Evolutionary conservation across 2,329 filamentous ascomycete species (phyloP).

Genomic region (Penicillium sp.): DNA sequence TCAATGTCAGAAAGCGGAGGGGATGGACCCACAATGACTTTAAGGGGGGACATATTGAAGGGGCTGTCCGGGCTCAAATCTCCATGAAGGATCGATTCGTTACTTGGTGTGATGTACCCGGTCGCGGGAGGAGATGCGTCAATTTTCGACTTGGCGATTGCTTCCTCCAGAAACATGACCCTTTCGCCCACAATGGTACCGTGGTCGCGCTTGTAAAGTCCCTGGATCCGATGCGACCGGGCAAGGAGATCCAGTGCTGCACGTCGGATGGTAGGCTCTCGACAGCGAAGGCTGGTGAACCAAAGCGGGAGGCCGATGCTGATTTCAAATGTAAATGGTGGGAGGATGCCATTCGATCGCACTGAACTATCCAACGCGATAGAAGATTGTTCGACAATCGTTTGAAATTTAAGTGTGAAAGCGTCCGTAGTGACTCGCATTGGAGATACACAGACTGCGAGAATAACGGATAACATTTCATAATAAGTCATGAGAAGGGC

Average conservation of each 20-base stretch:
- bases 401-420: constrained; percentile 26
- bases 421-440: constrained; percentile 22
- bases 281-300: constrained; percentile 33
- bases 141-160: constrained; percentile 9
- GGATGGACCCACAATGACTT: neutral
- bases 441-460: constrained; percentile 22
- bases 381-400: constrained; percentile 27
- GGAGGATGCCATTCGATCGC: constrained; percentile 24
- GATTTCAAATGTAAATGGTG: constrained; percentile 35
- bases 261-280: constrained; percentile 32
- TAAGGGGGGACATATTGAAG: neutral
- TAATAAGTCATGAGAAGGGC: constrained; percentile 27
- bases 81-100: neutral
- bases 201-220: constrained; percentile 24
- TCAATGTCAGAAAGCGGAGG: neutral
- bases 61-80: neutral
- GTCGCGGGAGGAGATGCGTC: neutral
- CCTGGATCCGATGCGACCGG: constrained; percentile 27
- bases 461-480: constrained; percentile 24
- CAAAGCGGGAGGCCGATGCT: constrained; percentile 31
- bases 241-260: constrained; percentile 28
- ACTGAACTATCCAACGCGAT: constrained; percentile 20
- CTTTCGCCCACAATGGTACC: constrained; percentile 19
- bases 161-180: constrained; percentile 35
- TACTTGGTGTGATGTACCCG: neutral